Evolutionary conservation across 345 rosid species (phyloP).

Genomic region (Bruguiera sexangula): DNA sequence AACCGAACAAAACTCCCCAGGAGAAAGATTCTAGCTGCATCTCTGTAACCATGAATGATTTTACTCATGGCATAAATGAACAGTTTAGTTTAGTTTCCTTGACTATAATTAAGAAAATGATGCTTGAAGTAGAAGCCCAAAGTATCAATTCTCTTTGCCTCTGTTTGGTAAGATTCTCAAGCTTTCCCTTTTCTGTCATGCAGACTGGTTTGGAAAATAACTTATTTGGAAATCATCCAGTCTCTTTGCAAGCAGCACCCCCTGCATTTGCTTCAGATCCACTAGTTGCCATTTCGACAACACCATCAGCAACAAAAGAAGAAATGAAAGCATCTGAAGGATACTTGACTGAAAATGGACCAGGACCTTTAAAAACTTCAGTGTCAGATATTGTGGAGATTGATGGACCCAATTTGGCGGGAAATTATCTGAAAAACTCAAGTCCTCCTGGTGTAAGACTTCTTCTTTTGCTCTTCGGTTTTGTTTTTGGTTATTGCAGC

Average conservation of each 20-base stretch:
- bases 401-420: slow-evolving; percentile 73
- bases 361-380: slow-evolving; percentile 44
- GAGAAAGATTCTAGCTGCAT: too few species aligned
- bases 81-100: not conserved
- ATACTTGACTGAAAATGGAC: slow-evolving; percentile 34
- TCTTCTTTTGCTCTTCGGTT: not conserved
- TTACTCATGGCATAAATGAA: not conserved
- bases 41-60: too few species aligned
- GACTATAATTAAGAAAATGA: not conserved
- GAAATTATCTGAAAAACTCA: slow-evolving; percentile 58
- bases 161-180: slow-evolving; percentile 9
- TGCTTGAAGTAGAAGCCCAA: slow-evolving; percentile 8
- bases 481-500: not conserved
- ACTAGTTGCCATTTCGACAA: slow-evolving; percentile 42
- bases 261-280: slow-evolving; percentile 80
- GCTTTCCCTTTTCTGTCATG: slow-evolving; percentile 15
- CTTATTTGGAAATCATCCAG: slow-evolving; percentile 81
- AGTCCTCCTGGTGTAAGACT: slow-evolving; percentile 76
- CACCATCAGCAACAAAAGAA: slow-evolving; percentile 37
- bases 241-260: slow-evolving; percentile 65
- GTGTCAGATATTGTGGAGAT: slow-evolving; percentile 84
- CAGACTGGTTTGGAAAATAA: slow-evolving; percentile 90
- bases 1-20: too few species aligned
- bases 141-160: not conserved
- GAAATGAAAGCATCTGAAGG: slow-evolving; percentile 42